A percentile compares a stretch with the other conserved stretches of the same genome.
These are phyloP conservation scores for Eutrema salsugineum DNA, from an alignment of 441 rosid species.

Conservation along the genomic window DNA sequence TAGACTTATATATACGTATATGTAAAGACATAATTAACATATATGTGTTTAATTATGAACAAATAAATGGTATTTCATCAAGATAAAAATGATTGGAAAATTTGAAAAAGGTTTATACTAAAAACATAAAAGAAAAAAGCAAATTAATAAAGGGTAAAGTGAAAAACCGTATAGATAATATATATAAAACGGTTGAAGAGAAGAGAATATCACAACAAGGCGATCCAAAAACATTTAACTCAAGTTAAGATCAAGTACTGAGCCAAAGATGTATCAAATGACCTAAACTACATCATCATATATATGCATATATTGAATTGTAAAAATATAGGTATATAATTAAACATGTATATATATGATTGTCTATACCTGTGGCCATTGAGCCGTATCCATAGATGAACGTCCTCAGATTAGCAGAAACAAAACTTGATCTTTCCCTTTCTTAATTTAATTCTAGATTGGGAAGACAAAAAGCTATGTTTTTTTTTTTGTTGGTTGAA, in stretches of 20 bases:
- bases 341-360: neutral
- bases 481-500: slow-evolving; percentile 9
- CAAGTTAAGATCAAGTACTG: slow-evolving; percentile 3
- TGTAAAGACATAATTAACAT: slow-evolving; percentile 6
- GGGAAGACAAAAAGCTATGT: neutral
- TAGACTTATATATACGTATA: neutral
- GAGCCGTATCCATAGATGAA: slow-evolving; percentile 83
- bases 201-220: slow-evolving; percentile 26
- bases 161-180: slow-evolving; percentile 21
- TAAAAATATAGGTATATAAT: neutral
- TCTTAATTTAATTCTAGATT: neutral
- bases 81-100: slow-evolving; percentile 3
- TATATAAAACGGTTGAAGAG: neutral
- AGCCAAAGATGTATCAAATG: slow-evolving; percentile 15
- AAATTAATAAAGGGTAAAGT: slow-evolving; percentile 32
- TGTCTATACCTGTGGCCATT: slow-evolving; percentile 90
- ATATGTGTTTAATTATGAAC: neutral
- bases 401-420: slow-evolving; percentile 24
- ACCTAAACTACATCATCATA: slow-evolving; percentile 2
- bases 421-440: slow-evolving; percentile 10
- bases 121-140: slow-evolving; percentile 20
- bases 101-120: slow-evolving; percentile 8
- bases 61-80: slow-evolving; percentile 5
- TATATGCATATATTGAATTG: slow-evolving; percentile 1
- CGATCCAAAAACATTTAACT: slow-evolving; percentile 16